These are phyloP conservation scores for Aspergillus luchuensis DNA, from an alignment of 2,329 filamentous ascomycete genomes.

Conservation along the genomic window DNA sequence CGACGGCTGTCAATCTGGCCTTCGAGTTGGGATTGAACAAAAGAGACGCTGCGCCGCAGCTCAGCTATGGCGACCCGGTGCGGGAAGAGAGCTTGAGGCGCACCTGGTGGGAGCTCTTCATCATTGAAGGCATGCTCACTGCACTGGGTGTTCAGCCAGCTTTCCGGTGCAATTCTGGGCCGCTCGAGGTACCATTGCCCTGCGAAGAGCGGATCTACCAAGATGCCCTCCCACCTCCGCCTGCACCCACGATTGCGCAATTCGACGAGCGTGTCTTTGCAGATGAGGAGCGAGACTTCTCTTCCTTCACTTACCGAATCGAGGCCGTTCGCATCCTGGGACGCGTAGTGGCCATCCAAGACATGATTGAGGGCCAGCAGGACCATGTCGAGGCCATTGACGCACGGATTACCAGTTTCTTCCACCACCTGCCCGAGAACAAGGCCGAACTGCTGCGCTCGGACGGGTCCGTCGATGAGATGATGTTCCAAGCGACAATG, in stretches of 20 bases:
- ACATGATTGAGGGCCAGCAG: conserved; percentile 44
- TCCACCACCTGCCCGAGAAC: conserved; percentile 71
- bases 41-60: conserved; percentile 63
- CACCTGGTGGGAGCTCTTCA: conserved; percentile 87
- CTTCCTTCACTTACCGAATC: conserved; percentile 82
- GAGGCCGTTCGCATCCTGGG: conserved; percentile 78
- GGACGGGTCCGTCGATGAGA: conserved; percentile 76
- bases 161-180: conserved; percentile 70
- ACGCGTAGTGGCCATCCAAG: conserved; percentile 62
- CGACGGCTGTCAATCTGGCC: conserved; percentile 69
- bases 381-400: conserved; percentile 63
- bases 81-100: conserved; percentile 81
- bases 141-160: conserved; percentile 58
- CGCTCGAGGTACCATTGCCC: conserved; percentile 70
- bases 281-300: conserved; percentile 68
- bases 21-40: conserved; percentile 76
- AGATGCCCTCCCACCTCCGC: conserved; percentile 56
- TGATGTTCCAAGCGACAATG: conserved; percentile 90
- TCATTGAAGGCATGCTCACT: conserved; percentile 82
- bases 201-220: conserved; percentile 74
- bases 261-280: conserved; percentile 78
- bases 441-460: conserved; percentile 71
- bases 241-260: conserved; percentile 67
- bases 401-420: conserved; percentile 69
- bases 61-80: conserved; percentile 66